Evolutionary conservation across 2,329 filamentous ascomycete genomes (phyloP), one percentile per base, ranked within the genome.

Genomic region (Fusarium sp.): DNA sequence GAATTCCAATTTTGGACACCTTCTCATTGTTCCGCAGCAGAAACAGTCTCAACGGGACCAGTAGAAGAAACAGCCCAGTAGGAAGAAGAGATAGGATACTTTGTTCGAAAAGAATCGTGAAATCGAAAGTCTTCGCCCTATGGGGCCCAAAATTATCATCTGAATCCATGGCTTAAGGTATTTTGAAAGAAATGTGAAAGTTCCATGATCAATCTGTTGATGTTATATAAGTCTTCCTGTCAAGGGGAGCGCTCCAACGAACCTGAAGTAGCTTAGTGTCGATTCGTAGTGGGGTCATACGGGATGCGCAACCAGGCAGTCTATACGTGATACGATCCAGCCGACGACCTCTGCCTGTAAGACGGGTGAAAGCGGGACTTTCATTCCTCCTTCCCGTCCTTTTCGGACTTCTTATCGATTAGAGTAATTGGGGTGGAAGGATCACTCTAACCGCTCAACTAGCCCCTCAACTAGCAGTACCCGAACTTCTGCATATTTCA

Each of bases 71-170:
- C 6, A 76, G 6, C 11, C 64, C 60, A 11, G 72, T 68, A 2
- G 76, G 76, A 5, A 77, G 56, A 6, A 77, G 61, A 13, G 76
- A 79, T 6, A 79, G 32, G 6, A 79, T 74, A 54, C 72, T 74
- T 41, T 79, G 76, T 18, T 79, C 76, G 48, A 78, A 79, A 11
- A 77, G 65, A 10, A 79, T 56, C 0, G 76, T 78, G 12, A 79
- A 79, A 40, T 79, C 77, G 18, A 78, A 78, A 27, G 65, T 37
- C 6, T 73, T 76, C 3, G 34, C 42, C 29, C 72, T 40, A 32
- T 69, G 65, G 12, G 77, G 76, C 7, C 77, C 76, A 20, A 78
- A 77, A 1, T 48, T 4, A 27, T 75, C 60, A 13, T 72, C 74
- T 3, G 45, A 13, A 11, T 44, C 27, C 62, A 72, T 74, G 41